Evolutionary conservation across 2,329 filamentous ascomycete species (phyloP).

Genomic region (Bipolaris oryzae): DNA sequence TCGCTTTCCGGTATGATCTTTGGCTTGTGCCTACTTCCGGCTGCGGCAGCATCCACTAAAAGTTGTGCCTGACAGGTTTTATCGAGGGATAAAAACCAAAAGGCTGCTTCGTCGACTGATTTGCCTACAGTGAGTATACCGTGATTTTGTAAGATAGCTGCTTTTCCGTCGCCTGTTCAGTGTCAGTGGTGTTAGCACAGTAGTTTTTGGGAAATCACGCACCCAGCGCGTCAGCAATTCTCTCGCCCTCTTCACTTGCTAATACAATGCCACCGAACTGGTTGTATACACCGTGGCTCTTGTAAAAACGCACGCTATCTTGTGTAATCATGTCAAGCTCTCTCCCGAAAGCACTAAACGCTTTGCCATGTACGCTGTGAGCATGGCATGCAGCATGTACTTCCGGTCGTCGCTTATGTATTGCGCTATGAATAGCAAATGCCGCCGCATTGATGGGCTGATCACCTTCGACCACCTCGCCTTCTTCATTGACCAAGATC

Average conservation of each 20-base stretch:
- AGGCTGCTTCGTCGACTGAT: slow-evolving; percentile 53
- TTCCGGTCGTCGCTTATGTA: slow-evolving; percentile 46
- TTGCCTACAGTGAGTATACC: slow-evolving; percentile 48
- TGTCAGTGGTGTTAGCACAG: not conserved
- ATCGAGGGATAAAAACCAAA: slow-evolving; percentile 55
- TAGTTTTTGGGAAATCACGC: not conserved
- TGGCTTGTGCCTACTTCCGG: slow-evolving; percentile 48
- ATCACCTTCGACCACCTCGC: slow-evolving; percentile 50
- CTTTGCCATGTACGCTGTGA: slow-evolving; percentile 56
- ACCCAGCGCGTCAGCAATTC: slow-evolving; percentile 50
- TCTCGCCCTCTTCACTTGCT: slow-evolving; percentile 52
- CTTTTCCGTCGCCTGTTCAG: slow-evolving; percentile 39
- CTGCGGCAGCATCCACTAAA: slow-evolving; percentile 50
- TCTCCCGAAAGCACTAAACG: slow-evolving; percentile 54
- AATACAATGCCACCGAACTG: slow-evolving; percentile 52
- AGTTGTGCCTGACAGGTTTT: slow-evolving; percentile 56
- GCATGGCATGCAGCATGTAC: slow-evolving; percentile 54
- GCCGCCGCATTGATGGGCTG: slow-evolving; percentile 54
- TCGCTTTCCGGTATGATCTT: slow-evolving; percentile 51
- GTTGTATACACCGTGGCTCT: slow-evolving; percentile 49
- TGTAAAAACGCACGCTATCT: slow-evolving; percentile 53
- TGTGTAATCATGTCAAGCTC: slow-evolving; percentile 57
- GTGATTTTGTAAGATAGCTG: slow-evolving; percentile 49
- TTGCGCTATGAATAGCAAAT: slow-evolving; percentile 55
- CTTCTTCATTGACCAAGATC: slow-evolving; percentile 53